These are phyloP conservation scores for Asclepias syriaca DNA, from an alignment of 257 asterid genomes.

Conservation along the genomic window DNA sequence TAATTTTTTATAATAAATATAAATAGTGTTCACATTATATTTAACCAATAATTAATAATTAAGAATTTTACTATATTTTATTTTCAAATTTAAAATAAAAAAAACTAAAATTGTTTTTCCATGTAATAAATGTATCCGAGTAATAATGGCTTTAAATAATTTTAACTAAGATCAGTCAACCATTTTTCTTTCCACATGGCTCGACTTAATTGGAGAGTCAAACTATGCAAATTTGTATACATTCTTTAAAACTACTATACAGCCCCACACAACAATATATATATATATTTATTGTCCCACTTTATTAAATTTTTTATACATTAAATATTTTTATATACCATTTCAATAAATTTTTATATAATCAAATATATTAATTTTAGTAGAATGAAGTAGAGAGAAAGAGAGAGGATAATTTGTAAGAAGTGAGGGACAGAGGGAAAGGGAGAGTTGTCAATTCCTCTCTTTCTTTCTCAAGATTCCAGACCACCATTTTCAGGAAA, in stretches of 20 bases:
- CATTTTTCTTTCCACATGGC: constrained; percentile 12
- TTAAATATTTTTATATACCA: no score
- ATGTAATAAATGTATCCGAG: not conserved
- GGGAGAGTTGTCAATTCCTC: not conserved
- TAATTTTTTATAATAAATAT: no score
- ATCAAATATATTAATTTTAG: no score
- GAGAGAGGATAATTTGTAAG: not conserved
- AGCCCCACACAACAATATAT: not conserved
- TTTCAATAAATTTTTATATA: no score
- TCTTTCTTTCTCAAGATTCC: constrained; percentile 17
- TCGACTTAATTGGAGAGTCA: constrained; percentile 14
- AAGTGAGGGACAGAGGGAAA: not conserved
- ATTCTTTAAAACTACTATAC: not conserved
- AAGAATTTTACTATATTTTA: no score
- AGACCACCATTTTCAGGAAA: constrained; percentile 28
- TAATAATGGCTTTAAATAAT: not conserved
- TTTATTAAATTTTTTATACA: no score
- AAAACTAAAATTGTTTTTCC: not conserved
- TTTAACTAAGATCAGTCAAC: not conserved
- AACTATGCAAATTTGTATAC: constrained; percentile 11
- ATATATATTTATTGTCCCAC: no score
- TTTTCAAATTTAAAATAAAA: not conserved
- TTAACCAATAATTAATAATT: no score
- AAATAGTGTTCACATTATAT: no score
- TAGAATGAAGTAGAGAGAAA: not conserved